These are phyloP conservation scores for Cytospora paraplurivora DNA, from an alignment of 2,329 filamentous ascomycete species.

Conservation along the genomic window DNA sequence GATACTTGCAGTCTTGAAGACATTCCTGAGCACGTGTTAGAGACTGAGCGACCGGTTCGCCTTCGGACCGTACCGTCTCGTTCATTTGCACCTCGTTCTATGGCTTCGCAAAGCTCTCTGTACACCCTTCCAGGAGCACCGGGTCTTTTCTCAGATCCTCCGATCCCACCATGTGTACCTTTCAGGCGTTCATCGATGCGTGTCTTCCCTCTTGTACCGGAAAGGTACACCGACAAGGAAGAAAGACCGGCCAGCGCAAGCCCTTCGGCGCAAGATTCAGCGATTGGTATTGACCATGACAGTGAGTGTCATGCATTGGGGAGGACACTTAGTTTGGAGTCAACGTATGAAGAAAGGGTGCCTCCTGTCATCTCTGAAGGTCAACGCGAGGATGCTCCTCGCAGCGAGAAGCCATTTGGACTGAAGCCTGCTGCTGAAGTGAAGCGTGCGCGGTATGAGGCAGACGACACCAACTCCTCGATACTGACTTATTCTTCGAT, in stretches of 20 bases:
- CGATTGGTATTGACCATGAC: background rate
- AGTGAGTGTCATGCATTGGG: background rate
- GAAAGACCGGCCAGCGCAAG: background rate
- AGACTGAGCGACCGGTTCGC: constrained; percentile 19
- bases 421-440: constrained; percentile 23
- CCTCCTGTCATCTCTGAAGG: background rate
- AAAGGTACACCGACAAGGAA: constrained; percentile 23
- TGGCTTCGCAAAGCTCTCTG: background rate
- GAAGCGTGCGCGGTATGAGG: constrained; percentile 10
- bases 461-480: constrained; percentile 18
- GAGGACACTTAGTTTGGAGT: constrained; percentile 4
- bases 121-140: constrained; percentile 13
- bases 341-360: background rate
- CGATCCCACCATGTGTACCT: background rate
- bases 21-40: constrained; percentile 34
- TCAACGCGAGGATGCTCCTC: background rate
- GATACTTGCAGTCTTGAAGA: constrained; percentile 52
- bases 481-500: constrained; percentile 36
- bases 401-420: background rate
- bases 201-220: constrained; percentile 33
- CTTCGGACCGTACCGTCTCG: constrained; percentile 8
- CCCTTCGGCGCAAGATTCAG: background rate
- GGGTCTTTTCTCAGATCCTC: constrained; percentile 7
- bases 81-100: constrained; percentile 17
- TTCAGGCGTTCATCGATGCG: constrained; percentile 20